Evolutionary conservation across 2,329 filamentous ascomycete species (phyloP).

Genomic region (Phialocephala sp.): DNA sequence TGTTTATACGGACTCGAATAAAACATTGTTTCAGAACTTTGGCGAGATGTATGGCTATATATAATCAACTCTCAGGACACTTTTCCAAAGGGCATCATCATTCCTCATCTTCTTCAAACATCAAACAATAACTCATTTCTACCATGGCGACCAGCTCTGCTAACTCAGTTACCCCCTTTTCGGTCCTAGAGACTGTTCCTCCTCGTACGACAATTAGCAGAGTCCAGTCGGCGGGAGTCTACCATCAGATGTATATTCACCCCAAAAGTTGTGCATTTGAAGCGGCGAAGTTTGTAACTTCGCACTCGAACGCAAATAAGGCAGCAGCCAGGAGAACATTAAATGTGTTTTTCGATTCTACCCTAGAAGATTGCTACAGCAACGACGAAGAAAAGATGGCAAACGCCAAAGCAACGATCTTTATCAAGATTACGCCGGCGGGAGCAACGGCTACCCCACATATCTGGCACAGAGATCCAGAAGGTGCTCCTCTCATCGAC

Average conservation of each 20-base stretch:
- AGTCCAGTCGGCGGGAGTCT: neutral
- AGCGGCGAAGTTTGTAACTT: neutral
- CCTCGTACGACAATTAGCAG: neutral
- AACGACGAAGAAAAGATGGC: neutral
- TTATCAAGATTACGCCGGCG: neutral
- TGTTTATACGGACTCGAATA: neutral
- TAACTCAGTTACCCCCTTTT: neutral
- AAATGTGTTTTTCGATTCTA: neutral
- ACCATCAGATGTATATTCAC: neutral
- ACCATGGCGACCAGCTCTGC: neutral
- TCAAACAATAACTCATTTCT: neutral
- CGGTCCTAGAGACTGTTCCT: neutral
- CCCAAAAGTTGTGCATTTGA: neutral
- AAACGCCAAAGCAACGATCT: neutral
- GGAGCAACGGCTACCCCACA: neutral
- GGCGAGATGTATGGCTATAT: neutral
- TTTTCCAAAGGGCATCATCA: neutral
- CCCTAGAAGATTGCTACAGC: neutral
- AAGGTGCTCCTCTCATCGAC: neutral
- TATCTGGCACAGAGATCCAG: neutral
- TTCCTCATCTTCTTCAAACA: neutral
- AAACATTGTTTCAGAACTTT: neutral
- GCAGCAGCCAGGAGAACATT: neutral
- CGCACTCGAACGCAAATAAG: neutral
- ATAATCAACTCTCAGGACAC: neutral